phyloP scores from a whole-genome alignment of 805 yeast species.

The Schizosaccharomyces cryophilus region DNA sequence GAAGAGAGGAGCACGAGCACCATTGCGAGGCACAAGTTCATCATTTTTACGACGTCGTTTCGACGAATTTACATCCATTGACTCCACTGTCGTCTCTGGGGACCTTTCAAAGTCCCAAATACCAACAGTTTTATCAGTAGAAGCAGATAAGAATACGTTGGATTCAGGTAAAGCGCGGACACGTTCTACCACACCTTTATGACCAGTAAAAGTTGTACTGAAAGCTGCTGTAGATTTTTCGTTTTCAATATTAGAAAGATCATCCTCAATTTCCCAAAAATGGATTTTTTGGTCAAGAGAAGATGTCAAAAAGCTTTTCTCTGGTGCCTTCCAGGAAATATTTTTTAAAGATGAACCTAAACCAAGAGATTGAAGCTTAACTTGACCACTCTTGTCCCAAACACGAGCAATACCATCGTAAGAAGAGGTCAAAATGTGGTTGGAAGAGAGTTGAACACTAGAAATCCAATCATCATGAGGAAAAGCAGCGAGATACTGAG shows the following conservation, averaged over 20 bases:
- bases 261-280: conserved; percentile 34
- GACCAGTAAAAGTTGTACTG: conserved; percentile 38
- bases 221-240: background rate
- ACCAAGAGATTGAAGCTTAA: conserved; percentile 59
- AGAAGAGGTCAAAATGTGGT: conserved; percentile 60
- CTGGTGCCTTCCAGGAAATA: conserved; percentile 47
- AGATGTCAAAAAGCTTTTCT: conserved; percentile 49
- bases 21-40: conserved; percentile 34
- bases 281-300: conserved; percentile 78
- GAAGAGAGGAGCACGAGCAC: conserved; percentile 62
- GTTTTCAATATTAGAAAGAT: background rate
- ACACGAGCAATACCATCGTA: conserved; percentile 88
- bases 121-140: conserved; percentile 57
- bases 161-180: conserved; percentile 32
- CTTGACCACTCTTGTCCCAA: conserved; percentile 59
- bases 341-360: conserved; percentile 71
- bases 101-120: conserved; percentile 77
- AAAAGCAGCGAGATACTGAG: conserved; percentile 70
- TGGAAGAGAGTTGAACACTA: conserved; percentile 28
- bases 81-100: conserved; percentile 25
- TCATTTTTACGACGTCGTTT: conserved; percentile 79
- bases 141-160: conserved; percentile 55
- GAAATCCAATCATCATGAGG: conserved; percentile 92
- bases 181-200: conserved; percentile 62
- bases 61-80: conserved; percentile 23